Evolutionary conservation across 2,329 filamentous ascomycete genomes (phyloP), one percentile per base, ranked within the genome.

Genomic region (Aspergillus eucalypticola): DNA sequence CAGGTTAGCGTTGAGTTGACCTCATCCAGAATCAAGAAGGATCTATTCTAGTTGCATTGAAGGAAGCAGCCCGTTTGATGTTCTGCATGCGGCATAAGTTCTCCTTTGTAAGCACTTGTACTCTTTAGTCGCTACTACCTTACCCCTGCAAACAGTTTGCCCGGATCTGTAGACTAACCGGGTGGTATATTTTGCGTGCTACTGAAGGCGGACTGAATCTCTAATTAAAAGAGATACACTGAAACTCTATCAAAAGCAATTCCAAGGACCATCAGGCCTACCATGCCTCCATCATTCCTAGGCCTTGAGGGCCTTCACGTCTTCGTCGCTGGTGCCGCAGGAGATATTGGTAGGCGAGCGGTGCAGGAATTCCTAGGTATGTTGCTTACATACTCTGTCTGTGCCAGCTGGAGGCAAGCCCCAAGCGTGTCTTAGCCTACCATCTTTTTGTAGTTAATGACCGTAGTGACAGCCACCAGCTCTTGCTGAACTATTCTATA

Each of bases 241-340:
- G 42, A 11, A 42, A 42, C 4, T 8, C 19, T 25, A 21, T 11
- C 19, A 41, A 8, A 13, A 25, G 7, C 15, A 5, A 3, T 25
- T 15, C 7, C 11, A 42, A 8, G 19, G 11, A 21, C 11, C 17
- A 17, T 17, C 23, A 50, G 42, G 55, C 11, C 13, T 42, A 35
- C 17, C 29, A 41, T 25, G 11, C 17, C 17, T 23, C n/a, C 51
- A 35, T 35, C 57, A 11, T 54, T 82, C 60, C 73, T 84, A 5
- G 75, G 73, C 2, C 70, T 84, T 27, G 78, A 82, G 64, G 78
- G 76, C 13, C 71, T 76, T 25, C 82, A 85, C 72, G 82, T 82
- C 32, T 83, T 86, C 60, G 75, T 85, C 25, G 84, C 83, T 0
- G 83, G 83, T 15, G 82, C 82, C 15, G 78, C 79, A 15, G 81